Conservation (phyloP, 78 protist genomes). For the Creolimax fragrantissima region DNA sequence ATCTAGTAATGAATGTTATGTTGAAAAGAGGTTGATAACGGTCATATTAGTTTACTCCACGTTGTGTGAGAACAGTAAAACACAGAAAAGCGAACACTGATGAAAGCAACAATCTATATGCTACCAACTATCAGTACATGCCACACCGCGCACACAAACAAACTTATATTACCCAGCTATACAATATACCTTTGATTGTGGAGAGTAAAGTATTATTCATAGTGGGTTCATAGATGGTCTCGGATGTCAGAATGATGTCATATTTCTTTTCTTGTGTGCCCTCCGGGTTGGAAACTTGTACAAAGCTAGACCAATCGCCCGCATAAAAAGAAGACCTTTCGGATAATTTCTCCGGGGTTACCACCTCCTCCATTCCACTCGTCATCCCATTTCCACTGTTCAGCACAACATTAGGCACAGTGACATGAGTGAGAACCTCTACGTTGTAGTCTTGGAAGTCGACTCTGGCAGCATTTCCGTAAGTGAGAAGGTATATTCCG, state of each 20-base stretch:
- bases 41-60: too few relatives aligned
- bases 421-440: background rate
- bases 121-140: too few relatives aligned
- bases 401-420: background rate
- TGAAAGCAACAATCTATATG: too few relatives aligned
- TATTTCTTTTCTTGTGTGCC: background rate
- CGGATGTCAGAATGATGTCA: background rate
- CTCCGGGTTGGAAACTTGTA: background rate
- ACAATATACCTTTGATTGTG: background rate
- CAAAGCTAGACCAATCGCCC: background rate
- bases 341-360: background rate
- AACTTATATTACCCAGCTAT: too few relatives aligned
- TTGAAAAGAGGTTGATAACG: too few relatives aligned
- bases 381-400: background rate
- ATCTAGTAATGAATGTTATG: too few relatives aligned
- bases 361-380: background rate
- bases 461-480: background rate
- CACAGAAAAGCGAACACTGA: too few relatives aligned
- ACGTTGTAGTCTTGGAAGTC: constrained; percentile 1
- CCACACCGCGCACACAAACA: too few relatives aligned
- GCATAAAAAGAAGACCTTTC: background rate
- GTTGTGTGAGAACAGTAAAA: too few relatives aligned
- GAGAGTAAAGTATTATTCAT: background rate
- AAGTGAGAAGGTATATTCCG: background rate
- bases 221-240: background rate